Base-by-base conservation (phyloP, 2,329 filamentous ascomycete genomes). In the Ceratocystis lukuohia region DNA sequence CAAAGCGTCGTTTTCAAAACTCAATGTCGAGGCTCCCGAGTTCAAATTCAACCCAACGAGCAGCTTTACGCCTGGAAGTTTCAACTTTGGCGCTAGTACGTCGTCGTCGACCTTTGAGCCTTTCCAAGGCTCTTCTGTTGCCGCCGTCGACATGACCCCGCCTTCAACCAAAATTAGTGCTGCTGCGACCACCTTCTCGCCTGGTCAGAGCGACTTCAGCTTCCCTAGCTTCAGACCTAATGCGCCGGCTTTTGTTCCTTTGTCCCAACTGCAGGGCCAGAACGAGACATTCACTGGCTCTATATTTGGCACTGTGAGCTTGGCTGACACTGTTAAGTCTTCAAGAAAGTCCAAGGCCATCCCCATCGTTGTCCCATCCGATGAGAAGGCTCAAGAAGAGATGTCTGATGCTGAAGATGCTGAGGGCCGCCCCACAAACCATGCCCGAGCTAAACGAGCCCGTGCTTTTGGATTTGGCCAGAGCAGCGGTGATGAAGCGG, bases 11-110 rank as follows among this genome's bases (percentile, higher is more conserved):
- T 75, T 86, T 56, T 90, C 91, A 0, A 92, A 87, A 70, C 82
- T 97, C 71, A 97, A 97, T 71, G 91, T 95, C 37, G 84, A 88
- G 69, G 93, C 93, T 0, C 88, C 91, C 61, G 90, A 94, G 72
- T 96, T 96, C 79, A 90, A 87, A 71, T 93, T 93, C 75, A 83
- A 84, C 69, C 82, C 82, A 2, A 74, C 76, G 2, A 81, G 74
- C 71, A 76, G 75, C 30, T 84, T 84, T 71, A 77, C 79, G 46
- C 78, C 80, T 44, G 28, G 41, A 12, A 57, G 65, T 45, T 83
- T 84, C 71, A 77, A 76, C 48, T 84, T 84, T 69, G 62, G 46
- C 28, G 56, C 62, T 22, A 66, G 64, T 25, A 46, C 62, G 12
- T 76, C 77, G 25, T 74, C 73, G 50, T 77, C 72, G 62, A 71